These are phyloP conservation scores for Stagonosporopsis cucurbitacearum DNA, from an alignment of 2,329 filamentous ascomycete species.

Conservation along the genomic window DNA sequence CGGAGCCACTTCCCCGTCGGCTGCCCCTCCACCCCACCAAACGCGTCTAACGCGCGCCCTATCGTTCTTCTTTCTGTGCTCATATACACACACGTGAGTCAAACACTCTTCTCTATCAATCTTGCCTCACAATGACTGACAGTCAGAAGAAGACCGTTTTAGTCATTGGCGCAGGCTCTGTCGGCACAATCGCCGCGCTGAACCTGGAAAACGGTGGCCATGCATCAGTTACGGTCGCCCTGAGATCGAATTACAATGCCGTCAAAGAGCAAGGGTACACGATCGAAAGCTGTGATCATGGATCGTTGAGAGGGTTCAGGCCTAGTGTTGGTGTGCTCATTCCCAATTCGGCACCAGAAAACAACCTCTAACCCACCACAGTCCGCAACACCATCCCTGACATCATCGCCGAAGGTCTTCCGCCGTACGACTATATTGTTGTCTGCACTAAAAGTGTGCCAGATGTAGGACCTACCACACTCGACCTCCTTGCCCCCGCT, in stretches of 20 bases:
- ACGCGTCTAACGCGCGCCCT: conserved; percentile 20
- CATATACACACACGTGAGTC: conserved; percentile 4
- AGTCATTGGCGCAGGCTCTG: conserved; percentile 62
- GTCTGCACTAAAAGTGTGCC: conserved; percentile 66
- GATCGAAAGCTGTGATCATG: conserved; percentile 64
- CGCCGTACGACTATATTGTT: conserved; percentile 63
- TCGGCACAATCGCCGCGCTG: conserved; percentile 64
- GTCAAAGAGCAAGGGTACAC: conserved; percentile 59
- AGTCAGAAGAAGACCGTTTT: conserved; percentile 51
- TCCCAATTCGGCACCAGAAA: background rate
- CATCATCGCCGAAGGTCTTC: conserved; percentile 41
- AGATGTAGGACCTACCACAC: conserved; percentile 58
- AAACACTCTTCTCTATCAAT: background rate
- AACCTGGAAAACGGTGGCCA: conserved; percentile 59
- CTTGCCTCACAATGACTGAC: conserved; percentile 32
- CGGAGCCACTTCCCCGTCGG: conserved; percentile 14
- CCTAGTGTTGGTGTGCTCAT: conserved; percentile 52
- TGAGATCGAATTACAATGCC: conserved; percentile 62
- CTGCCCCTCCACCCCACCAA: conserved; percentile 36
- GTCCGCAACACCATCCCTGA: conserved; percentile 59
- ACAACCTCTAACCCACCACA: conserved; percentile 24
- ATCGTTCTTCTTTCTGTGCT: background rate
- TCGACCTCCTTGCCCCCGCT: conserved; percentile 59
- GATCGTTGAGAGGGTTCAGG: conserved; percentile 57
- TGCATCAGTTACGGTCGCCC: conserved; percentile 61